Base-by-base conservation (phyloP, 345 rosid species). In the Populus simonii region DNA sequence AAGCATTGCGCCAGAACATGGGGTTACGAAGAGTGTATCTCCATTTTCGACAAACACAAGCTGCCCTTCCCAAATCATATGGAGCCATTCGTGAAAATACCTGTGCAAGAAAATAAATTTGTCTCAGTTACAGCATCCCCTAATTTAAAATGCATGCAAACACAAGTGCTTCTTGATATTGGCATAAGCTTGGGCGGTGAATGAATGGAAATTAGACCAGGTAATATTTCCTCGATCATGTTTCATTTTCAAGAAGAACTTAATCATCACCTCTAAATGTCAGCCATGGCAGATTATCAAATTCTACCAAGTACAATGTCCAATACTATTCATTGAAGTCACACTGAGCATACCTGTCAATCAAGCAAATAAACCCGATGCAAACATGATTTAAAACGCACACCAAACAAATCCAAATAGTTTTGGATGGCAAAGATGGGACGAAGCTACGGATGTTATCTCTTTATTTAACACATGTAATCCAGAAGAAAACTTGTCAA, bases 31-130 rank as follows among this genome's bases (percentile, higher is more conserved):
- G 88, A 5, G 98, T 87, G 81, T 91, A 95, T 85, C 92, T 95
- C 98, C 99, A 93, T 81, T 92, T 95, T 57, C 94, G 84, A 79
- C 99, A 95, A 8, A 93, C 97, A 84, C 97, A 93, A 70, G 96
- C 86, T 76, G 93, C 96, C 83, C 88, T 93, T 78, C 97, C 99
- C 66, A 93, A 55, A 81, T 95, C 96, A 81, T 93, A 91, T 15
- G 99, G 92, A 79, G 86, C 35, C 93, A 93, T 89, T 72, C 93
- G 88, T 31, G 89, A 84, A 82, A 95, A 92, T n/a, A 95, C 94
- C 99, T 95, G 86, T 47, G 83, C 17, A 77, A 11, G 49, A 78
- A 77, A 71, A 82, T 49, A 82, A 22, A 39, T 12, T 2, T 66
- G 43, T 49, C 31, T 70, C 62, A 5, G 62, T 23, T 70, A 12